Conservation (phyloP, 2,329 filamentous ascomycete species). For the Thelonectria rubi region DNA sequence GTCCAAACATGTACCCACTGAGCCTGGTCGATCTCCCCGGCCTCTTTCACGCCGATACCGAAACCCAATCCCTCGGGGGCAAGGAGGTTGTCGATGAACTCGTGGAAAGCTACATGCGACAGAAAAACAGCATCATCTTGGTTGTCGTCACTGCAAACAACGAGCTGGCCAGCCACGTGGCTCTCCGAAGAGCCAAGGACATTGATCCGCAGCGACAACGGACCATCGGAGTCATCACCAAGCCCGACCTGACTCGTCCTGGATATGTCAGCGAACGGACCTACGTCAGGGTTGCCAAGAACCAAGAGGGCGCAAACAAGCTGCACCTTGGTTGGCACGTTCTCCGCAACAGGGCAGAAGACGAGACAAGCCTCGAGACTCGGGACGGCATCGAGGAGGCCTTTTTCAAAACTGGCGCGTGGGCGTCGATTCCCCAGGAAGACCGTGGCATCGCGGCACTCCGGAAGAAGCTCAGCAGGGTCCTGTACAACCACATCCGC, state of each 20-base stretch:
- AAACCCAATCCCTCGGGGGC: slow-evolving; percentile 44
- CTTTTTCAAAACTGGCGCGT: slow-evolving; percentile 46
- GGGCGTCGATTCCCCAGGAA: slow-evolving; percentile 43
- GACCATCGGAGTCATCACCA: slow-evolving; percentile 66
- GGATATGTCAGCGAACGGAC: slow-evolving; percentile 51
- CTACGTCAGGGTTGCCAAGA: slow-evolving; percentile 49
- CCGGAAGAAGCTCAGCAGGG: slow-evolving; percentile 46
- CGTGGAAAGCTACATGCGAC: slow-evolving; percentile 63
- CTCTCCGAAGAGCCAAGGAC: slow-evolving; percentile 55
- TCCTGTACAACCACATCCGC: slow-evolving; percentile 44
- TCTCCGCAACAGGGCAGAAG: slow-evolving; percentile 57
- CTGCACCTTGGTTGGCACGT: slow-evolving; percentile 62
- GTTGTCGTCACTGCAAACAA: slow-evolving; percentile 60
- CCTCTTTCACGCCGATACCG: slow-evolving; percentile 47
- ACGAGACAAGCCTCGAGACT: slow-evolving; percentile 37
- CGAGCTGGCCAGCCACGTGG: slow-evolving; percentile 61
- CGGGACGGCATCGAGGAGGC: slow-evolving; percentile 45
- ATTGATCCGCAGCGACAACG: slow-evolving; percentile 55
- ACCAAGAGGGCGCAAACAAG: slow-evolving; percentile 43
- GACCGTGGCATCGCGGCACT: slow-evolving; percentile 46
- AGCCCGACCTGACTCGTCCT: slow-evolving; percentile 56
- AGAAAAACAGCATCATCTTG: slow-evolving; percentile 66
- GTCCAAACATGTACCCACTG: slow-evolving; percentile 55
- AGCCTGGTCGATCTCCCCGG: slow-evolving; percentile 66
- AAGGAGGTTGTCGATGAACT: slow-evolving; percentile 48